Percentiles rank a stretch among this genome's conserved stretches.
phyloP scores from a whole-genome alignment of 2,329 filamentous ascomycete species.

The Fusarium sp. region DNA sequence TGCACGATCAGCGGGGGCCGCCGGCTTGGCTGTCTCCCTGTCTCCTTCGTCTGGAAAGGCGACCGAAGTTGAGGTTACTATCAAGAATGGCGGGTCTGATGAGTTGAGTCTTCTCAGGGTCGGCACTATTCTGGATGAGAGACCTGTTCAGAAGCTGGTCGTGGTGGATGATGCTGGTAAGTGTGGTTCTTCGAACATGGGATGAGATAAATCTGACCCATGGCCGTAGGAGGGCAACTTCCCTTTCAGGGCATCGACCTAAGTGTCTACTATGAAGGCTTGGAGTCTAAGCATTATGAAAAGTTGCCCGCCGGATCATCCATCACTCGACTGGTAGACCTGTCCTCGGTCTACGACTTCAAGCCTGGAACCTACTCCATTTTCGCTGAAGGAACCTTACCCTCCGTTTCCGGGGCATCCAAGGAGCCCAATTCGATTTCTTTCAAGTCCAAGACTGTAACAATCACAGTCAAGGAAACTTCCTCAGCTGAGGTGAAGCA shows the following conservation, averaged over 20 bases:
- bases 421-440: not conserved
- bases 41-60: not conserved
- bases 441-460: conserved; percentile 13
- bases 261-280: conserved; percentile 24
- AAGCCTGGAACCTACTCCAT: conserved; percentile 21
- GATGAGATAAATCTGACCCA: not conserved
- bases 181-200: not conserved
- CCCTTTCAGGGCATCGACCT: conserved; percentile 24
- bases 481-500: conserved; percentile 11
- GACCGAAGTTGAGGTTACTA: conserved; percentile 8
- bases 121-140: conserved; percentile 26
- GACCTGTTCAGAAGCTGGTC: conserved; percentile 23
- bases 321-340: conserved; percentile 8
- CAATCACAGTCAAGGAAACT: conserved; percentile 2
- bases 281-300: conserved; percentile 15
- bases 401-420: not conserved
- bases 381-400: conserved; percentile 12
- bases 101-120: conserved; percentile 19
- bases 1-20: not conserved
- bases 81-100: conserved; percentile 5
- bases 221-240: not conserved
- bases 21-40: not conserved
- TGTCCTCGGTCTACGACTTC: conserved; percentile 16
- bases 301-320: conserved; percentile 13
- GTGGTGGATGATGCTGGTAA: conserved; percentile 7